phyloP scores from a whole-genome alignment of 2,329 filamentous ascomycete genomes.

The Botrytis byssoidea region DNA sequence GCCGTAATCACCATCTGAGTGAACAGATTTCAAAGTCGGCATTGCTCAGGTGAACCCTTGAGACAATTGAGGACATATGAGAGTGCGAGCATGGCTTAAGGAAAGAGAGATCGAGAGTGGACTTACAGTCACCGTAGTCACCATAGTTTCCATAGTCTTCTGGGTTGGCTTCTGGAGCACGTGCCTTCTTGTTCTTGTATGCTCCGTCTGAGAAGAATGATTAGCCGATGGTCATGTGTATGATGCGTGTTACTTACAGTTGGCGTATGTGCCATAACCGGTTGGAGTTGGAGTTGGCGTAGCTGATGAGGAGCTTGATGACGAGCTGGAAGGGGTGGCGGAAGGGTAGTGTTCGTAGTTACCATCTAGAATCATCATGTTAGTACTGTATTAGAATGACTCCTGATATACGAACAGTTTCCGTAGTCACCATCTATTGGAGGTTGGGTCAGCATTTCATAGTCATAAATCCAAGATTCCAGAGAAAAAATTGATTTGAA shows the following conservation, averaged over 20 bases:
- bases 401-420: conserved; percentile 1
- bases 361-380: conserved; percentile 6
- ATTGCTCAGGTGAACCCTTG: conserved; percentile 1
- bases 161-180: conserved; percentile 16
- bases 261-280: conserved; percentile 24
- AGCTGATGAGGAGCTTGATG: not conserved
- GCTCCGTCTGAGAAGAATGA: not conserved
- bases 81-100: not conserved
- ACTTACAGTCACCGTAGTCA: conserved; percentile 11
- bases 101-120: not conserved
- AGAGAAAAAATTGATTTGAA: not conserved
- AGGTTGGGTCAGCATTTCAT: conserved; percentile 14
- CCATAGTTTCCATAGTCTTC: conserved; percentile 7
- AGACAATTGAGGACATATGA: conserved; percentile 10
- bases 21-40: not conserved
- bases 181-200: conserved; percentile 20
- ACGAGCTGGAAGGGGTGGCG: not conserved
- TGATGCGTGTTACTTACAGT: conserved; percentile 12
- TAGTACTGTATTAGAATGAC: not conserved
- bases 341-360: conserved; percentile 17
- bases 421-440: conserved; percentile 16
- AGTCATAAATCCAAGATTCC: not conserved
- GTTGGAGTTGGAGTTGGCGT: not conserved
- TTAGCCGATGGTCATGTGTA: not conserved
- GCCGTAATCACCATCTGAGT: conserved; percentile 12